A percentile compares a stretch with the other conserved stretches of the same genome.
phyloP scores from a whole-genome alignment of 2,329 filamentous ascomycete species.

The Xylariales sp. region DNA sequence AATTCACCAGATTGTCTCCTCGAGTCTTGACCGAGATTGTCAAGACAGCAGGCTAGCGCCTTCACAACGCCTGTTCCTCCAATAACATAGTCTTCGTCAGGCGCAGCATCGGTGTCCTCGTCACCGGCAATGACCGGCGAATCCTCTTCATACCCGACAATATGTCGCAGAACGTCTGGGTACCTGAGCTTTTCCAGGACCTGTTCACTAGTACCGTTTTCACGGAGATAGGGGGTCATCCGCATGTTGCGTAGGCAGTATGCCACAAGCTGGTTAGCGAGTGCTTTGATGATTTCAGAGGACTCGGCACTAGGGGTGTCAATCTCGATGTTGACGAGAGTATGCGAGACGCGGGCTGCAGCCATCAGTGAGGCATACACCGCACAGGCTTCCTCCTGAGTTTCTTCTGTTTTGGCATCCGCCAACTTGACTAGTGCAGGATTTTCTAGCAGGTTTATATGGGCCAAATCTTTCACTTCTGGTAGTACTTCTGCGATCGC shows the following conservation, averaged over 20 bases:
- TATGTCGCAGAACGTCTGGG: slow-evolving; percentile 79
- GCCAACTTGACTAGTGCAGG: slow-evolving; percentile 66
- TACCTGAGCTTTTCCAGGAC: slow-evolving; percentile 39
- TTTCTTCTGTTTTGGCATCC: slow-evolving; percentile 69
- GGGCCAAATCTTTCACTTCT: slow-evolving; percentile 75
- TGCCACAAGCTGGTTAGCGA: slow-evolving; percentile 91
- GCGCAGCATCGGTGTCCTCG: slow-evolving; percentile 64
- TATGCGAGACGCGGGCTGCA: slow-evolving; percentile 76
- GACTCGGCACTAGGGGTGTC: slow-evolving; percentile 77
- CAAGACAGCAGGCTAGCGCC: slow-evolving; percentile 83
- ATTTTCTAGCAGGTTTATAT: slow-evolving; percentile 85
- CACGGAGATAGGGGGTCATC: slow-evolving; percentile 50
- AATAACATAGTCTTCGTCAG: slow-evolving; percentile 93
- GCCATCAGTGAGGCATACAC: slow-evolving; percentile 89
- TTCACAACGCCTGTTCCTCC: slow-evolving; percentile 94
- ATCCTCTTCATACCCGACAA: slow-evolving; percentile 67
- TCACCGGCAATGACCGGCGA: slow-evolving; percentile 41
- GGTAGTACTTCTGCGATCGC: slow-evolving; percentile 86
- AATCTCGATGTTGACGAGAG: slow-evolving; percentile 85
- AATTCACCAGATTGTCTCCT: slow-evolving; percentile 49
- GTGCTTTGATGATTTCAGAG: slow-evolving; percentile 86
- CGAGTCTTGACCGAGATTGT: slow-evolving; percentile 69
- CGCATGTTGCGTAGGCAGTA: slow-evolving; percentile 94
- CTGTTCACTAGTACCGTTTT: slow-evolving; percentile 26
- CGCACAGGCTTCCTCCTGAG: slow-evolving; percentile 89